Percentiles rank a stretch among this genome's conserved stretches.
phyloP scores from a whole-genome alignment of 2,329 filamentous ascomycete species.

The Hyphodiscus sp. region DNA sequence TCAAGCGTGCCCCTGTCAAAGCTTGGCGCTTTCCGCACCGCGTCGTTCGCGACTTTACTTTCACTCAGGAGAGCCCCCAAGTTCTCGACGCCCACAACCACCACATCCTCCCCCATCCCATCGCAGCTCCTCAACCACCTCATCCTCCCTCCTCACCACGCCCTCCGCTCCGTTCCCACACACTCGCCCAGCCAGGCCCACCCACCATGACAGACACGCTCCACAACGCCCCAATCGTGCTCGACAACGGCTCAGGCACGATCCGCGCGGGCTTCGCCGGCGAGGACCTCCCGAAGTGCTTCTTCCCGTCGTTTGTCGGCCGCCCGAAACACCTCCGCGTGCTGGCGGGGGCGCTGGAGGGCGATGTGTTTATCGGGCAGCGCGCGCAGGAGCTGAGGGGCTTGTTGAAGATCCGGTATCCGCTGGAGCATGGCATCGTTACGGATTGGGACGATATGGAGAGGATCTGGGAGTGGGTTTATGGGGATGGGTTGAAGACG shows the following conservation, averaged over 20 bases:
- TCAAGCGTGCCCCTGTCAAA: too few species aligned
- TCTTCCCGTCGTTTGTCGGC: constrained; percentile 95
- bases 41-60: too few species aligned
- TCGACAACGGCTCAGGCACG: constrained; percentile 97
- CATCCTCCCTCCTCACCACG: too few species aligned
- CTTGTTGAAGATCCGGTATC: constrained; percentile 90
- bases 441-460: constrained; percentile 99
- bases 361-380: constrained; percentile 93
- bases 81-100: too few species aligned
- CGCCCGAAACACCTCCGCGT: constrained; percentile 92
- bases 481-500: constrained; percentile 91
- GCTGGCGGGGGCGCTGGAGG: constrained; percentile 91
- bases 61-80: too few species aligned
- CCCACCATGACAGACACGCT: constrained; percentile 59
- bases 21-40: too few species aligned
- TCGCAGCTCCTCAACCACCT: too few species aligned
- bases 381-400: constrained; percentile 83
- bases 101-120: too few species aligned
- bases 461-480: constrained; percentile 97
- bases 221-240: constrained; percentile 96
- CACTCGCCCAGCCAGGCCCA: too few species aligned
- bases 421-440: constrained; percentile 94
- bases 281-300: constrained; percentile 92
- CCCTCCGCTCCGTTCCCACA: too few species aligned
- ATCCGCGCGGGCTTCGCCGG: constrained; percentile 96